Evolutionary conservation across 441 rosid species (phyloP).

Genomic region (Geranium incanum): DNA sequence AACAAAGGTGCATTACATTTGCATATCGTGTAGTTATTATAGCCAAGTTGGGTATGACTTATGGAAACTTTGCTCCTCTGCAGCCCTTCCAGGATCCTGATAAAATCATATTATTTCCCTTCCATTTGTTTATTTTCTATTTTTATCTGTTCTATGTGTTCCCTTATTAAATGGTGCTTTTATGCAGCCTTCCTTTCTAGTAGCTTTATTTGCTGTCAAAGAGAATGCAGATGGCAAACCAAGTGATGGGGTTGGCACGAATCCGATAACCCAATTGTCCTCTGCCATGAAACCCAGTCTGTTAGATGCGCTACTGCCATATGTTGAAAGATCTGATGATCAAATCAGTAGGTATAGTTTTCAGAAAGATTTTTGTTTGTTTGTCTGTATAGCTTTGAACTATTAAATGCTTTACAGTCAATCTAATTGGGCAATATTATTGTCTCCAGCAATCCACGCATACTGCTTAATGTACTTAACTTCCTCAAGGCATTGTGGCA

Average conservation of each 20-base stretch:
- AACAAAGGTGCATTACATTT: not conserved
- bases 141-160: constrained; percentile 4
- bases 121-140: not conserved
- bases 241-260: constrained; percentile 27
- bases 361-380: constrained; percentile 13
- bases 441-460: constrained; percentile 54
- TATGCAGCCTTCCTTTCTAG: constrained; percentile 82
- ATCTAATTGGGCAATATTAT: constrained; percentile 14
- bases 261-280: constrained; percentile 35
- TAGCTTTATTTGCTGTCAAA: constrained; percentile 42
- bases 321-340: constrained; percentile 50
- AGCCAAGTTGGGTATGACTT: constrained; percentile 1
- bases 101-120: not conserved
- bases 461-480: constrained; percentile 50
- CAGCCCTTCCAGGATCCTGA: not conserved
- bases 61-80: not conserved
- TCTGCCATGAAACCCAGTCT: constrained; percentile 39
- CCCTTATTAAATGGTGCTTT: constrained; percentile 16
- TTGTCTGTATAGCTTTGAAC: constrained; percentile 14
- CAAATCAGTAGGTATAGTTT: constrained; percentile 54
- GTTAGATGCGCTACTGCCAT: constrained; percentile 41
- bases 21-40: not conserved
- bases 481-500: constrained; percentile 89
- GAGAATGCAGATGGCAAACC: constrained; percentile 37
- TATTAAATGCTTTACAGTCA: constrained; percentile 22